Conservation (phyloP, 2,329 filamentous ascomycete species). For the Ampelomyces quisqualis region DNA sequence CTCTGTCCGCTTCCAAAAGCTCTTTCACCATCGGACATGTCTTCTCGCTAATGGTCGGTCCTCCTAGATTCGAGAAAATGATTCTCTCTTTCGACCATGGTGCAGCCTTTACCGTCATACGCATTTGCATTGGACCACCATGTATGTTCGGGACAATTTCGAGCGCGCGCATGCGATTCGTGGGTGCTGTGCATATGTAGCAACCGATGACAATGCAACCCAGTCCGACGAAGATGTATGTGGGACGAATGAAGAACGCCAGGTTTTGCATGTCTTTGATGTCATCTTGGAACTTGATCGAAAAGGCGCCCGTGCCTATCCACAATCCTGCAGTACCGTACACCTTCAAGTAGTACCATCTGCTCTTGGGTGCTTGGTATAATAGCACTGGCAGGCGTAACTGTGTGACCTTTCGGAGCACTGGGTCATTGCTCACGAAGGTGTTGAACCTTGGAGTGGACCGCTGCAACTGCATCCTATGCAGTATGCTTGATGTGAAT, state of each 20-base stretch:
- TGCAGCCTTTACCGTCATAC: constrained; percentile 27
- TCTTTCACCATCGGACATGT: constrained; percentile 34
- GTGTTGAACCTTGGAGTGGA: constrained; percentile 9
- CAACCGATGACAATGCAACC: constrained; percentile 32
- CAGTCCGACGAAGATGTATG: constrained; percentile 36
- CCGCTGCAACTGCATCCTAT: constrained; percentile 19
- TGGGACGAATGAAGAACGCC: constrained; percentile 36
- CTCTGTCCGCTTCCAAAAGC: constrained; percentile 33
- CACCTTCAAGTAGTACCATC: constrained; percentile 30
- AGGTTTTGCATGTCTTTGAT: constrained; percentile 32
- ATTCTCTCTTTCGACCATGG: constrained; percentile 32
- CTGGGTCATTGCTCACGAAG: constrained; percentile 32
- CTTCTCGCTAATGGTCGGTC: constrained; percentile 36
- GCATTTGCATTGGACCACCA: constrained; percentile 34
- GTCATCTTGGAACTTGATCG: constrained; percentile 35
- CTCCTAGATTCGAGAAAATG: constrained; percentile 31
- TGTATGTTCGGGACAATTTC: constrained; percentile 34
- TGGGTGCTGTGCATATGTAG: constrained; percentile 36
- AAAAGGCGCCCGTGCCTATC: constrained; percentile 32
- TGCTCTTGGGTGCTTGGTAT: constrained; percentile 34
- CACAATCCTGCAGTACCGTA: constrained; percentile 30
- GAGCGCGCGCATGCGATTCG: constrained; percentile 31
- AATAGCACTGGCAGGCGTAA: constrained; percentile 36
- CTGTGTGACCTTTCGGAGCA: constrained; percentile 35
- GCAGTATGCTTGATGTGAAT: constrained; percentile 28